Conservation (phyloP, 1,284 basidiomycete genomes). For the Ganoderma leucocontextum region DNA sequence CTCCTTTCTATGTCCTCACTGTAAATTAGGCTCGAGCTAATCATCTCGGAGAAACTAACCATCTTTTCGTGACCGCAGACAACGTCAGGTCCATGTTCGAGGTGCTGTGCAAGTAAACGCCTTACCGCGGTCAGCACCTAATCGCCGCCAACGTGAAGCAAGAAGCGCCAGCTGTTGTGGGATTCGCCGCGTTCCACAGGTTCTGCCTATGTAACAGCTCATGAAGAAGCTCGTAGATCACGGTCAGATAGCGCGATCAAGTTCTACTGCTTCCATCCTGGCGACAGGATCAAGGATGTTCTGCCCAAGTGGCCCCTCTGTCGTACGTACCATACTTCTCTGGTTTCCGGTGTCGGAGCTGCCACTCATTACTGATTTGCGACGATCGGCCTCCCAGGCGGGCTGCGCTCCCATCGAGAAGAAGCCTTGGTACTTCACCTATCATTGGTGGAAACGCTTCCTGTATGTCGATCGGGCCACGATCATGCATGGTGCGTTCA, state of each 20-base stretch:
- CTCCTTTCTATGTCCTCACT: not conserved
- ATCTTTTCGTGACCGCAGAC: conserved; percentile 9
- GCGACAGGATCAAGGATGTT: conserved; percentile 1
- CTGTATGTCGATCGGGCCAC: not conserved
- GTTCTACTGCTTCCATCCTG: not conserved
- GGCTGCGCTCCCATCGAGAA: not conserved
- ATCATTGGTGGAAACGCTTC: not conserved
- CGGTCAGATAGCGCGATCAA: not conserved
- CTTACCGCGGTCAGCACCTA: not conserved
- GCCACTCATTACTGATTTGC: not conserved
- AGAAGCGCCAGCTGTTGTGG: not conserved
- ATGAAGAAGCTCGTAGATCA: not conserved
- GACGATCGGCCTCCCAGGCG: not conserved
- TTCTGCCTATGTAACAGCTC: not conserved
- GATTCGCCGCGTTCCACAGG: not conserved
- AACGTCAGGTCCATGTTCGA: not conserved
- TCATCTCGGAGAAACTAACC: not conserved
- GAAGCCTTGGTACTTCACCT: not conserved
- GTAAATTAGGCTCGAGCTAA: not conserved
- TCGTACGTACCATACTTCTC: not conserved
- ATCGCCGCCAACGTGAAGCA: not conserved
- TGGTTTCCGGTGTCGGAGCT: not conserved
- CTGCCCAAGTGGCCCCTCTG: not conserved
- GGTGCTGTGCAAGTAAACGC: not conserved
- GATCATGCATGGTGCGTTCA: not conserved